Conservation (phyloP, 2,329 filamentous ascomycete genomes). For the Orbilia brochopaga region DNA sequence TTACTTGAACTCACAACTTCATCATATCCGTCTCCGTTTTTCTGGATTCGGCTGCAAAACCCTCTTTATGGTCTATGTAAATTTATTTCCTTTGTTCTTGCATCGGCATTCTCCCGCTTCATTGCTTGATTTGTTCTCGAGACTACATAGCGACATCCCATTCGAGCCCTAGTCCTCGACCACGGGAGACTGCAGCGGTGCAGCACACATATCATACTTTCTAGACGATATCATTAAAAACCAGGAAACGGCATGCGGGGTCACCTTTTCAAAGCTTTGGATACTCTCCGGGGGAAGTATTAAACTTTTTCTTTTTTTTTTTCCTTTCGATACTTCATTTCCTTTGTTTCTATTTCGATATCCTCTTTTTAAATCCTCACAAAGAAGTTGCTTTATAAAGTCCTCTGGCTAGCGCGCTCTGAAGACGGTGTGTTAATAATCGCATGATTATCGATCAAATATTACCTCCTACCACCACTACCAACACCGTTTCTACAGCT, state of each 20-base stretch:
- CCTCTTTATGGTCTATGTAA: slow-evolving; percentile 7
- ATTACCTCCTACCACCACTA: background rate
- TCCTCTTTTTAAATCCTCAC: slow-evolving; percentile 5
- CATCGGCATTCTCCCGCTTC: background rate
- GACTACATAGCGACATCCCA: slow-evolving; percentile 2
- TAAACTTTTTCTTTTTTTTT: background rate
- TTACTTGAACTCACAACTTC: background rate
- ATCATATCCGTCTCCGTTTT: background rate
- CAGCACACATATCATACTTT: slow-evolving; percentile 5
- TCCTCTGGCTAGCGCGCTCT: background rate
- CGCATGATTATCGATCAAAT: slow-evolving; percentile 8
- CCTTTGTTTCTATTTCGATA: slow-evolving; percentile 13
- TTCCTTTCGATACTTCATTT: background rate
- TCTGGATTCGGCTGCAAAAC: background rate
- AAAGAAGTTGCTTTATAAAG: slow-evolving; percentile 1
- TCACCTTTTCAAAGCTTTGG: slow-evolving; percentile 9
- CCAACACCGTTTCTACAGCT: too few relatives aligned
- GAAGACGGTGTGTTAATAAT: slow-evolving; percentile 10
- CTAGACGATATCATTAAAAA: slow-evolving; percentile 10
- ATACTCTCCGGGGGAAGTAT: slow-evolving; percentile 10
- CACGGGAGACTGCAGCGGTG: background rate
- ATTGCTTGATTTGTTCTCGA: background rate
- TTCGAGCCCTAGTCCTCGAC: slow-evolving; percentile 6
- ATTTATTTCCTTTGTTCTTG: slow-evolving; percentile 9
- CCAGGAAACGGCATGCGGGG: slow-evolving; percentile 2